phyloP scores from a whole-genome alignment of 129 eudicot species.

The Oenanthe sinensis region DNA sequence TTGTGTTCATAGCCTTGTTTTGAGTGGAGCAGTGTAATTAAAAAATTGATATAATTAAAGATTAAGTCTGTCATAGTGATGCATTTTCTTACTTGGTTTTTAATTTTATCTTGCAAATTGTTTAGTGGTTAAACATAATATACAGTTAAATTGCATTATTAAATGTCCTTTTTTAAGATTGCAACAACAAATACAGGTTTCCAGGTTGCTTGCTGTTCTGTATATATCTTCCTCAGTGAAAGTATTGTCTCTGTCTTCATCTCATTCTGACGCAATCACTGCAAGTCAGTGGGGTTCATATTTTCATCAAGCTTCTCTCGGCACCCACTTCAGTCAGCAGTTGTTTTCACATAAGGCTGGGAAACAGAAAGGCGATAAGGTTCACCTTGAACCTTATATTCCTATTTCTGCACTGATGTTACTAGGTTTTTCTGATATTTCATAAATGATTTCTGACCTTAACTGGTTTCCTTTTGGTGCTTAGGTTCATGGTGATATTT shows the following conservation, averaged over 20 bases:
- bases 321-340: conserved; percentile 58
- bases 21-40: background rate
- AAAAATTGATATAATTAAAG: background rate
- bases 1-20: background rate
- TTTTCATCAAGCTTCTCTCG: conserved; percentile 88
- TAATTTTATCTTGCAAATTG: background rate
- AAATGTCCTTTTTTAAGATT: conserved; percentile 1
- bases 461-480: background rate
- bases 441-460: background rate
- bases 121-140: background rate
- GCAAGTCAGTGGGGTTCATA: conserved; percentile 77
- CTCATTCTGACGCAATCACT: conserved; percentile 28
- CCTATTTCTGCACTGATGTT: background rate
- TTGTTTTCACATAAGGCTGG: conserved; percentile 27
- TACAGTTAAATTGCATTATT: background rate
- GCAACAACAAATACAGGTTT: conserved; percentile 45
- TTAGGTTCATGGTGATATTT: background rate
- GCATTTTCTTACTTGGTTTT: background rate
- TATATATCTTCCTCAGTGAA: conserved; percentile 42
- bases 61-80: background rate
- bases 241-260: conserved; percentile 23
- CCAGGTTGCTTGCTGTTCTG: conserved; percentile 65
- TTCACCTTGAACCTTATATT: conserved; percentile 15
- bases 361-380: conserved; percentile 41
- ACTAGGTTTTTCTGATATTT: background rate